These are phyloP conservation scores for Astrothelium macrocarpum DNA, from an alignment of 495 filamentous ascomycete genomes.

Conservation along the genomic window DNA sequence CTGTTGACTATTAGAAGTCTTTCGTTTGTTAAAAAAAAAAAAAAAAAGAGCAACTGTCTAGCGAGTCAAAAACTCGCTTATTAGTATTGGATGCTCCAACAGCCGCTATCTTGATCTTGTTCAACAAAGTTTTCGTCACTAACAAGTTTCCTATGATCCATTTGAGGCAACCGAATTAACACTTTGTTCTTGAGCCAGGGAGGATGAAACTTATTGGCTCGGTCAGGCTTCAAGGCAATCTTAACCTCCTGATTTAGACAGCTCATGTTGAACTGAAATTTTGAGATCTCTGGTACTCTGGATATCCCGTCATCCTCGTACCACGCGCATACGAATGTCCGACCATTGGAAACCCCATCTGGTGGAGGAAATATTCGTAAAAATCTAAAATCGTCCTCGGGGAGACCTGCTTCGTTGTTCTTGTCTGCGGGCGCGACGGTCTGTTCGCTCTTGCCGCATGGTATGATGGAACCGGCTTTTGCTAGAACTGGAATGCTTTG, in stretches of 20 bases:
- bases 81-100: background rate
- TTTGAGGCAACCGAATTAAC: background rate
- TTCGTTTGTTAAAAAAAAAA: no score
- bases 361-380: constrained; percentile 56
- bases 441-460: constrained; percentile 47
- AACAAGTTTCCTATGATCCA: background rate
- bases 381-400: constrained; percentile 51
- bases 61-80: no score
- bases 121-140: background rate
- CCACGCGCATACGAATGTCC: constrained; percentile 42
- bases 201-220: background rate
- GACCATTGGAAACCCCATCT: constrained; percentile 26
- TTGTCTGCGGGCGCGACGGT: constrained; percentile 47
- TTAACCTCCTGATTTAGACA: background rate
- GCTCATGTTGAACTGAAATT: background rate
- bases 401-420: constrained; percentile 44
- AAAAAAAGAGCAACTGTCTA: no score
- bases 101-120: background rate
- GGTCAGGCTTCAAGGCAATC: background rate
- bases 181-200: background rate
- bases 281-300: constrained; percentile 33
- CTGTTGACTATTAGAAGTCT: no score
- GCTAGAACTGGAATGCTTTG: constrained; percentile 54
- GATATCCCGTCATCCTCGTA: constrained; percentile 57
- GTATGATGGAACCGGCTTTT: constrained; percentile 48